phyloP scores from a whole-genome alignment of 2,329 filamentous ascomycete species.

The Fusarium luffae region DNA sequence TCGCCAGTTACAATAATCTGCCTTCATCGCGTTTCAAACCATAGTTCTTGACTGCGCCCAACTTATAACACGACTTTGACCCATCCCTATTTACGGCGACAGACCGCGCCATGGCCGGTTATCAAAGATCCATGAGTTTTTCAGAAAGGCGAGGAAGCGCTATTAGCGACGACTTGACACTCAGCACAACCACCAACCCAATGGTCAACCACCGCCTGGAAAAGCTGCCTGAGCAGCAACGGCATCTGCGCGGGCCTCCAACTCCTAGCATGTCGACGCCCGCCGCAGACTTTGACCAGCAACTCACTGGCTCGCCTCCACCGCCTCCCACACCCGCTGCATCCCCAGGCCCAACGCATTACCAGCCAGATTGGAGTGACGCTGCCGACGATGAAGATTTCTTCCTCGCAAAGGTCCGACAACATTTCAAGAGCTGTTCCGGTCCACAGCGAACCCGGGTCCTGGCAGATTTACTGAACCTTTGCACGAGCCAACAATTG shows the following conservation, averaged over 20 bases:
- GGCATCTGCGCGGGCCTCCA: constrained; percentile 66
- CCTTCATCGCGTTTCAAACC: constrained; percentile 27
- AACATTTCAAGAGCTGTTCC: constrained; percentile 82
- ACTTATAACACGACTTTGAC: constrained; percentile 8
- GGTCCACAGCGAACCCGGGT: constrained; percentile 81
- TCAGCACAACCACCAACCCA: constrained; percentile 61
- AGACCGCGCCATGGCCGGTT: constrained; percentile 50
- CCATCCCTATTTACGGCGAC: constrained; percentile 28
- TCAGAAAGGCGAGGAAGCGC: constrained; percentile 70
- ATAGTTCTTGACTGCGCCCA: constrained; percentile 9
- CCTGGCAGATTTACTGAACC: constrained; percentile 87
- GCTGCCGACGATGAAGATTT: constrained; percentile 84
- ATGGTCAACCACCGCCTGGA: constrained; percentile 61
- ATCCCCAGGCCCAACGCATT: constrained; percentile 70
- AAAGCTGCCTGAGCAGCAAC: constrained; percentile 57
- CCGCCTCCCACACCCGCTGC: constrained; percentile 74
- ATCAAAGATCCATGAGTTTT: constrained; percentile 65
- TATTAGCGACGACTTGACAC: constrained; percentile 66
- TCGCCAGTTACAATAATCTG: constrained; percentile 18
- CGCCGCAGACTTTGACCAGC: constrained; percentile 71
- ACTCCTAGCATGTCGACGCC: constrained; percentile 75
- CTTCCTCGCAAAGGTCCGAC: constrained; percentile 81
- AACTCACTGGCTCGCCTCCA: constrained; percentile 69
- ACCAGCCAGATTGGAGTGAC: constrained; percentile 78
- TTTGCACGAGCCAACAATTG: constrained; percentile 94